Evolutionary conservation across 2,329 filamentous ascomycete species (phyloP).

Genomic region (Fusarium incarnatum): DNA sequence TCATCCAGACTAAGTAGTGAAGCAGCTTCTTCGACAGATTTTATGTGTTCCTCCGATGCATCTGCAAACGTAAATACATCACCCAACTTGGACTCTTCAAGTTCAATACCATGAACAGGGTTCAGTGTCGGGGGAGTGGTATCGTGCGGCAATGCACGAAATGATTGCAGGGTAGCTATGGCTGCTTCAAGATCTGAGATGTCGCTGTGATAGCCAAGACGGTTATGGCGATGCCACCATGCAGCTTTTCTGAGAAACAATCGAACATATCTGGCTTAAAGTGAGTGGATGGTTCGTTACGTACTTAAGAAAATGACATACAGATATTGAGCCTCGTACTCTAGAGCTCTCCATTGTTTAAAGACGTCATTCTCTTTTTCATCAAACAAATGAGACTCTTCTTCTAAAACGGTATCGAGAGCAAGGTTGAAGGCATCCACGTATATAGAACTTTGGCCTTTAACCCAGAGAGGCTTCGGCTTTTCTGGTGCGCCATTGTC

Average conservation of each 20-base stretch:
- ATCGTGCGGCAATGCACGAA: constrained; percentile 64
- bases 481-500: constrained; percentile 55
- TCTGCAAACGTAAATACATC: constrained; percentile 82
- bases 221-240: constrained; percentile 86
- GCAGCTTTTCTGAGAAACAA: constrained; percentile 93
- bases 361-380: constrained; percentile 83
- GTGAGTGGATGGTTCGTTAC: constrained; percentile 14
- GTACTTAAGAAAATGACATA: constrained; percentile 58
- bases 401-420: constrained; percentile 86
- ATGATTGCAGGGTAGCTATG: constrained; percentile 71
- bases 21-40: constrained; percentile 83
- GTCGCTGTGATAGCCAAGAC: constrained; percentile 84
- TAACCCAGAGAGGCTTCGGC: constrained; percentile 67
- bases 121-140: constrained; percentile 27
- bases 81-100: constrained; percentile 61
- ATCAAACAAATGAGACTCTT: constrained; percentile 90
- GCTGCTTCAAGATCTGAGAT: constrained; percentile 78
- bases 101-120: constrained; percentile 48
- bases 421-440: constrained; percentile 97
- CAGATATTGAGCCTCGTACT: constrained; percentile 92
- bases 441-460: constrained; percentile 89
- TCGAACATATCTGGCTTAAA: constrained; percentile 78
- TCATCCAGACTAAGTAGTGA: constrained; percentile 87
- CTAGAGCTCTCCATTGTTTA: constrained; percentile 75
- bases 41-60: constrained; percentile 77